Base-by-base conservation (phyloP, 805 yeast species). In the Limtongozyma cylindracea region DNA sequence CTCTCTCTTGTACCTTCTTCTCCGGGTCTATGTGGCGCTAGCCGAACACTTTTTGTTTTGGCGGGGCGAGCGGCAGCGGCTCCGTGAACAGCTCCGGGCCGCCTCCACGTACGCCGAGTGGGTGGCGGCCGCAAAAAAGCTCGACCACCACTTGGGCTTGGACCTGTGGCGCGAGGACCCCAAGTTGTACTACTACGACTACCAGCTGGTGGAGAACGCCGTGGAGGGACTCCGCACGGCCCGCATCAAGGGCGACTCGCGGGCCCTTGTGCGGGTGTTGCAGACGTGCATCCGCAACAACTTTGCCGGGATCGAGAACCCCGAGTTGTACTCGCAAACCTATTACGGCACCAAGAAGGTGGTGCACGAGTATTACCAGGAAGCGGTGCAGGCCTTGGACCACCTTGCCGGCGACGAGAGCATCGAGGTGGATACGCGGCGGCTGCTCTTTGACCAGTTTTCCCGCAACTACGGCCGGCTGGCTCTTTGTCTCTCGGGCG, bases 251-350 rank as follows among this genome's bases (percentile, higher is more conserved):
- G 21, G 24, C 11, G 35, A 41, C 3, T 31, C 44, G 10, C 57
- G 56, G 11, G 66, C 61, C 21, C 36, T 71, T 16, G 47, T 62
- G 45, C 38, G 58, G 8, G 43, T 66, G 6, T 41, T 74, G 16
- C 77, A 68, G 29, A 64, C 64, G 3, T 71, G 82, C 31, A 39
- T 73, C 13, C 69, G 68, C 35, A 53, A 62, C 23, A 73, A 74
- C 34, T 74, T 72, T 45, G 80, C 78, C 3, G 88, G 88, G 2
- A 65, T 65, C 3, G 84, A 72, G 37, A 70, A 71, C 33, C 59
- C 74, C 16, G 53, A 59, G 25, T 46, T 73, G 13, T 74, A 72
- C 34, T 64, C 77, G 4, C 80, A 72, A 39, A 49, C 74, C 20
- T 69, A 72, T 38, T 70, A 61, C 34, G 88, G 88, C 8, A 70